These are phyloP conservation scores for Scheffersomyces insectosa DNA, from an alignment of 1,139 yeast species.

Conservation along the genomic window DNA sequence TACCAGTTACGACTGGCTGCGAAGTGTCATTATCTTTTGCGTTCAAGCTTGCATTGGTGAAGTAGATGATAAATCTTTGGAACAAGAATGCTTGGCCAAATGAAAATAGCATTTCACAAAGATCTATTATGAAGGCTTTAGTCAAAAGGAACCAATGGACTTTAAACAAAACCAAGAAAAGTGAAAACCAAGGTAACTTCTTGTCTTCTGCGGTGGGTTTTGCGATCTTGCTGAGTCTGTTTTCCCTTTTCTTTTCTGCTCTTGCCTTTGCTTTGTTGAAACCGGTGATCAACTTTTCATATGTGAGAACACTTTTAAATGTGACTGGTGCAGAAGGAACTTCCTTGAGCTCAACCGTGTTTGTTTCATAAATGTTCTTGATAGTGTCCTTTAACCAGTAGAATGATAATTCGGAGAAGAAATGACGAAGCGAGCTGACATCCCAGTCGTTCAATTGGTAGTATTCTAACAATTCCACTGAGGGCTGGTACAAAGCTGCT, in stretches of 20 bases:
- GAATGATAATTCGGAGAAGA: slow-evolving; percentile 24
- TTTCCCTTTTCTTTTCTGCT: slow-evolving; percentile 14
- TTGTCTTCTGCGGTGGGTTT: slow-evolving; percentile 16
- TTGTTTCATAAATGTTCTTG: slow-evolving; percentile 19
- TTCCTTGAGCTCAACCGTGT: slow-evolving; percentile 20
- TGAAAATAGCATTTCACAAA: slow-evolving; percentile 21
- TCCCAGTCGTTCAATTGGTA: slow-evolving; percentile 38
- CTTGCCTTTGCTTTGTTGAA: slow-evolving; percentile 22
- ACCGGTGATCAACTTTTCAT: slow-evolving; percentile 15
- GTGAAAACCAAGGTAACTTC: slow-evolving; percentile 11
- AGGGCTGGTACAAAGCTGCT: slow-evolving; percentile 40
- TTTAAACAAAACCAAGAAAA: slow-evolving; percentile 17
- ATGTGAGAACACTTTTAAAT: slow-evolving; percentile 21
- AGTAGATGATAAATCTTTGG: slow-evolving; percentile 30
- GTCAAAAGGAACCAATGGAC: slow-evolving; percentile 14
- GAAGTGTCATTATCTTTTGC: slow-evolving; percentile 9
- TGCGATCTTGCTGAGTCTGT: slow-evolving; percentile 6
- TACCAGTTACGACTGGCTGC: slow-evolving; percentile 30
- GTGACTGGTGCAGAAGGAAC: slow-evolving; percentile 26
- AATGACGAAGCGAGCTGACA: slow-evolving; percentile 20
- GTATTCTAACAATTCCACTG: slow-evolving; percentile 41
- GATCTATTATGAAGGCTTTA: slow-evolving; percentile 15
- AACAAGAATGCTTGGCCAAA: slow-evolving; percentile 34
- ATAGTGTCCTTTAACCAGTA: slow-evolving; percentile 25
- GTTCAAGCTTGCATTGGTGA: slow-evolving; percentile 15